A percentile compares a stretch with the other conserved stretches of the same genome.
Evolutionary conservation across 2,329 filamentous ascomycete genomes (phyloP).

Genomic region (Trichoderma sp.): DNA sequence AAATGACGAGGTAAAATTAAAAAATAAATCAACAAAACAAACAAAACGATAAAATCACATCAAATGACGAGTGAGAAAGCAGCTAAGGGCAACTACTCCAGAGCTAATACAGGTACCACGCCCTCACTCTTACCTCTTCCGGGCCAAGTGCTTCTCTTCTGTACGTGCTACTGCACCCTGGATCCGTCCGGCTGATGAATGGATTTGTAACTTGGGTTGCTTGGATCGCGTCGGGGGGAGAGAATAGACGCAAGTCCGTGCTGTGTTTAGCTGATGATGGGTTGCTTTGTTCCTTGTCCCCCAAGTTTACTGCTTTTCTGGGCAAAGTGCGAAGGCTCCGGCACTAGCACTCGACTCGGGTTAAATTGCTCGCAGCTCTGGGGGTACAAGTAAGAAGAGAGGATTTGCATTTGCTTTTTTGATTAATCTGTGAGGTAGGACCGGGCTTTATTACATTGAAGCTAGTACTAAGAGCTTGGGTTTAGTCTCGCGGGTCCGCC

Average conservation of each 20-base stretch:
- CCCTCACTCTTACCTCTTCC: neutral
- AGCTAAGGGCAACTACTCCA: neutral
- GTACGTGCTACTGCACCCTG: neutral
- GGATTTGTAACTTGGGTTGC: neutral
- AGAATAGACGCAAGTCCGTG: neutral
- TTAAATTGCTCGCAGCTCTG: constrained; percentile 12
- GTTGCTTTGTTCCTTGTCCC: neutral
- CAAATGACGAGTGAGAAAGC: neutral
- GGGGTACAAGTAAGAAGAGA: neutral
- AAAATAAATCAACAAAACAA: neutral
- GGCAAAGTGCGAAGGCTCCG: neutral
- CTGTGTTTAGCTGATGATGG: neutral
- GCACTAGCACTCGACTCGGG: neutral
- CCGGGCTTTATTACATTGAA: neutral
- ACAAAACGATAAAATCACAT: neutral
- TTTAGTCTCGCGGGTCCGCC: neutral
- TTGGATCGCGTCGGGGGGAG: neutral
- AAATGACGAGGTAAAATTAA: neutral
- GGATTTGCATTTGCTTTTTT: neutral
- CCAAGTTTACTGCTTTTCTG: neutral
- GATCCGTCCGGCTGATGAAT: neutral
- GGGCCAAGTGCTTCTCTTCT: neutral
- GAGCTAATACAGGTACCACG: constrained; percentile 9
- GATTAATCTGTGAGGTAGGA: neutral
- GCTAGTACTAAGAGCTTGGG: neutral